These are phyloP conservation scores for Cichorium intybus DNA, from an alignment of 140 eudicot species.

Conservation along the genomic window DNA sequence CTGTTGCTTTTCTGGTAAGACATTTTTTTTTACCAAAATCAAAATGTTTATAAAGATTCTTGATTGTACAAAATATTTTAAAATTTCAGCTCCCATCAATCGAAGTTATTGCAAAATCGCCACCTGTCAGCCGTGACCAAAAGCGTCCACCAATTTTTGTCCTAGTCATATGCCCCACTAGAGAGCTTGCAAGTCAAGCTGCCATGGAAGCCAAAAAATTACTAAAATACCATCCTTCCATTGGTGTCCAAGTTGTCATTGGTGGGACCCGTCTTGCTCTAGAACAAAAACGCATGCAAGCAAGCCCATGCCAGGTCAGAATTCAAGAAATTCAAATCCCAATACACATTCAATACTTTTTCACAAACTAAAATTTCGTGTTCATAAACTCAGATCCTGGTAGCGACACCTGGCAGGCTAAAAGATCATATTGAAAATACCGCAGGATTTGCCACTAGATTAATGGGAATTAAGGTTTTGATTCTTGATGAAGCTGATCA, in stretches of 20 bases:
- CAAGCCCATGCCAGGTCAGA: conserved; percentile 91
- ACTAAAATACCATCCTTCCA: conserved; percentile 79
- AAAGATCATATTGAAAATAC: conserved; percentile 93
- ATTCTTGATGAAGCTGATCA: conserved; percentile 99
- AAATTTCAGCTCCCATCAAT: conserved; percentile 85
- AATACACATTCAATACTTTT: neutral
- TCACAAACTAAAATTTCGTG: neutral
- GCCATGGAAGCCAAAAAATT: conserved; percentile 82
- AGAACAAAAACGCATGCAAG: conserved; percentile 90
- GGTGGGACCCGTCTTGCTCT: conserved; percentile 89
- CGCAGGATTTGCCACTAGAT: conserved; percentile 84
- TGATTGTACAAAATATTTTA: neutral
- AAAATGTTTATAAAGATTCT: neutral
- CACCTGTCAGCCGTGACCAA: conserved; percentile 59
- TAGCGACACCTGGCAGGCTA: conserved; percentile 99
- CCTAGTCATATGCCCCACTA: conserved; percentile 87
- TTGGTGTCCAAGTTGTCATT: conserved; percentile 95
- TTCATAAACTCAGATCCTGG: conserved; percentile 58
- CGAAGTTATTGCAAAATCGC: conserved; percentile 70
- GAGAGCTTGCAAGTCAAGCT: conserved; percentile 98
- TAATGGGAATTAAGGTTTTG: conserved; percentile 95
- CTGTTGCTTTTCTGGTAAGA: conserved; percentile 90
- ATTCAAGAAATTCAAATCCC: neutral
- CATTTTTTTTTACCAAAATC: neutral
- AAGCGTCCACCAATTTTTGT: conserved; percentile 80